These are phyloP conservation scores for Pistacia atlantica DNA, from an alignment of 345 rosid species.

Conservation along the genomic window DNA sequence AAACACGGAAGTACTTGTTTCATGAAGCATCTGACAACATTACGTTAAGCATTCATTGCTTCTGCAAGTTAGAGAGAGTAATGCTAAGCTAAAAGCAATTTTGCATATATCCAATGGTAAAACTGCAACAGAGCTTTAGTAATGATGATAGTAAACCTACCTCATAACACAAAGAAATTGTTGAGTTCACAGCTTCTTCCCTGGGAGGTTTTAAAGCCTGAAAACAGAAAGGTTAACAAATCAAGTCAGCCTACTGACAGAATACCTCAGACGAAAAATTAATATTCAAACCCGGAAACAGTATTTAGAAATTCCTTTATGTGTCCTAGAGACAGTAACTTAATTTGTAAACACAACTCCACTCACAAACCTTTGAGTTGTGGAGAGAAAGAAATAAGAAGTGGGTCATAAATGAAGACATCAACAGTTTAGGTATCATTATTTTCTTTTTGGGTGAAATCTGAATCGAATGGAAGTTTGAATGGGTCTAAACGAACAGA, in stretches of 20 bases:
- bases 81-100: background rate
- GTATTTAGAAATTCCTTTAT: conserved; percentile 65
- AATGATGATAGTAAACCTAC: conserved; percentile 33
- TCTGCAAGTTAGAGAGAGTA: background rate
- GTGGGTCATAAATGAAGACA: conserved; percentile 14
- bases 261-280: conserved; percentile 2
- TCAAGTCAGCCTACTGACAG: conserved; percentile 14
- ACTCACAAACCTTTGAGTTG: conserved; percentile 81
- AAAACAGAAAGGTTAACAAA: conserved; percentile 26
- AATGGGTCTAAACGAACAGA: too few relatives aligned
- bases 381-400: conserved; percentile 19
- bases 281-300: conserved; percentile 2
- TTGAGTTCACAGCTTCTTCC: conserved; percentile 81
- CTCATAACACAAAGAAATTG: conserved; percentile 82
- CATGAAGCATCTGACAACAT: background rate
- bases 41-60: background rate
- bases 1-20: background rate
- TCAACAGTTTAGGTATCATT: background rate
- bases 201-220: conserved; percentile 94
- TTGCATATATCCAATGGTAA: background rate
- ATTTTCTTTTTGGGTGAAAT: too few relatives aligned
- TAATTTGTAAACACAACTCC: conserved; percentile 90
- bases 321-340: conserved; percentile 79
- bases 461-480: too few relatives aligned
- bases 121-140: background rate